These are phyloP conservation scores for Amaranthus cruentus DNA, from an alignment of 148 eudicot genomes.

Conservation along the genomic window DNA sequence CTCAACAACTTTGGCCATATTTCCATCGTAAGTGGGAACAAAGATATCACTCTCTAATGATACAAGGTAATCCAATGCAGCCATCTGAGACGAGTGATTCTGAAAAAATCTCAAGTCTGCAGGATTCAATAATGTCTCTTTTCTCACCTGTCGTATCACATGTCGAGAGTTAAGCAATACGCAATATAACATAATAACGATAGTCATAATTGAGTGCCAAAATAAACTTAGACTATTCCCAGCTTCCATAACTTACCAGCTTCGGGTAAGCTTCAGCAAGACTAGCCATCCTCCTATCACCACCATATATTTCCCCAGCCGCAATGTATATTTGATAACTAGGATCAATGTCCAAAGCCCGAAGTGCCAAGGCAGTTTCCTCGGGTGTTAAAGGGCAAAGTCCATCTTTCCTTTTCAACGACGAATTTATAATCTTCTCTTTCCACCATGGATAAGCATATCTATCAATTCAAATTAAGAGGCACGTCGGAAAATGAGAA, in stretches of 20 bases:
- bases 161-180: neutral
- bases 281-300: slow-evolving; percentile 69
- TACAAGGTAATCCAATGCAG: slow-evolving; percentile 68
- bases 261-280: slow-evolving; percentile 79
- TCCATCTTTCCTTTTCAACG: slow-evolving; percentile 80
- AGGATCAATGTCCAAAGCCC: slow-evolving; percentile 72
- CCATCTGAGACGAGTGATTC: slow-evolving; percentile 81
- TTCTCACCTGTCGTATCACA: slow-evolving; percentile 48
- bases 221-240: neutral
- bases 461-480: slow-evolving; percentile 32
- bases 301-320: slow-evolving; percentile 95
- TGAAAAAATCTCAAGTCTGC: slow-evolving; percentile 59
- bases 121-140: slow-evolving; percentile 56
- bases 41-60: slow-evolving; percentile 70
- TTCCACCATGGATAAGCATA: slow-evolving; percentile 99
- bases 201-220: slow-evolving; percentile 7
- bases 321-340: slow-evolving; percentile 84
- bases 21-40: slow-evolving; percentile 77
- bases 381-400: slow-evolving; percentile 93
- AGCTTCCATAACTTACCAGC: slow-evolving; percentile 48
- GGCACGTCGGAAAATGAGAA: neutral
- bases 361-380: slow-evolving; percentile 75
- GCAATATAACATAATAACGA: neutral
- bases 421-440: slow-evolving; percentile 84
- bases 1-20: slow-evolving; percentile 83